phyloP scores from a whole-genome alignment of 2,329 filamentous ascomycete genomes.

The Dactylellina leptospora region DNA sequence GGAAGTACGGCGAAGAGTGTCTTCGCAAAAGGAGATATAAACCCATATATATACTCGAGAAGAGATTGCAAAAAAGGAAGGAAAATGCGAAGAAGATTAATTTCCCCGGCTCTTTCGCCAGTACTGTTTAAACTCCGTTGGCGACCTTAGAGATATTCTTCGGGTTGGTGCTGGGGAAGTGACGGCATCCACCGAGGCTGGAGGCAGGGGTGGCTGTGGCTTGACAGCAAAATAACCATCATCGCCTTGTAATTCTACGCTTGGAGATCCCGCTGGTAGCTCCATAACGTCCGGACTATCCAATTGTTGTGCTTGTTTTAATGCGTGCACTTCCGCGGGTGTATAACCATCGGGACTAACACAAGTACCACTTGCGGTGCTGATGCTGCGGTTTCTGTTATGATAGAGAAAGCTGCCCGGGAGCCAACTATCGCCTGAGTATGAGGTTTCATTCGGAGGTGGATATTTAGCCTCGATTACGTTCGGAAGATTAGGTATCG shows the following conservation, averaged over 20 bases:
- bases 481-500: constrained; percentile 37
- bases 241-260: constrained; percentile 37
- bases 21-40: constrained; percentile 9
- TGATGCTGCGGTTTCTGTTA: constrained; percentile 33
- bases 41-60: background rate
- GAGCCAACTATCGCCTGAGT: constrained; percentile 46
- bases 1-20: background rate
- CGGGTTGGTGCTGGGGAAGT: constrained; percentile 19
- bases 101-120: constrained; percentile 26
- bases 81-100: too few species aligned
- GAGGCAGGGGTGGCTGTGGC: constrained; percentile 23
- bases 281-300: constrained; percentile 29
- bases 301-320: constrained; percentile 4
- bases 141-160: constrained; percentile 11
- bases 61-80: background rate
- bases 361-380: constrained; percentile 25
- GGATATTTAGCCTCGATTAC: constrained; percentile 50
- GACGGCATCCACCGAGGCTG: constrained; percentile 8
- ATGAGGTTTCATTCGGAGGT: constrained; percentile 33
- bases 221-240: constrained; percentile 38
- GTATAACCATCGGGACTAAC: constrained; percentile 25
- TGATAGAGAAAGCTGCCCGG: constrained; percentile 49
- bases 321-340: background rate
- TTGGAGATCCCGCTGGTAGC: constrained; percentile 17
- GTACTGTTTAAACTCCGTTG: constrained; percentile 11